These are phyloP conservation scores for Talaromyces verruculosus DNA, from an alignment of 2,329 filamentous ascomycete genomes.

Conservation along the genomic window DNA sequence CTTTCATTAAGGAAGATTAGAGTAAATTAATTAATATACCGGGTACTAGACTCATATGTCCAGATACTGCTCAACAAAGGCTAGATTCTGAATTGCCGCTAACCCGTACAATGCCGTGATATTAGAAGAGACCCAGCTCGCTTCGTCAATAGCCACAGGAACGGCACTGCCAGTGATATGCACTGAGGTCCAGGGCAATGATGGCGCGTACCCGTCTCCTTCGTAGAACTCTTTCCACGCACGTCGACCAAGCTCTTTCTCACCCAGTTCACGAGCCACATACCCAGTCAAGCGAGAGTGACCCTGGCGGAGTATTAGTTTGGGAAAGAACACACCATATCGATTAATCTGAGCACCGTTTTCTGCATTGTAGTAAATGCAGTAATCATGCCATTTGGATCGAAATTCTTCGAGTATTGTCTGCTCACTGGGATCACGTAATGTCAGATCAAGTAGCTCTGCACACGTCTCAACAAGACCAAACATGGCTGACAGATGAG, in stretches of 20 bases:
- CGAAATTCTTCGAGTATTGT: conserved; percentile 49
- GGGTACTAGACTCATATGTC: no score
- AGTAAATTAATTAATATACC: no score
- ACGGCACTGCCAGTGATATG: conserved; percentile 47
- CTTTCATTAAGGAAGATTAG: no score
- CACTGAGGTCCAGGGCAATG: conserved; percentile 30
- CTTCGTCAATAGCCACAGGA: conserved; percentile 55
- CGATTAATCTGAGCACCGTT: conserved; percentile 53
- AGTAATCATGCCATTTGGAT: conserved; percentile 60
- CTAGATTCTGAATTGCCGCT: conserved; percentile 57
- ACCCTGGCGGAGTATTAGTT: conserved; percentile 53
- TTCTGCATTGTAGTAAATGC: conserved; percentile 56
- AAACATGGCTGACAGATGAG: conserved; percentile 60
- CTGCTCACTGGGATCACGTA: conserved; percentile 35
- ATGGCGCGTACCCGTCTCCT: conserved; percentile 24
- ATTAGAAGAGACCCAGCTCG: conserved; percentile 59
- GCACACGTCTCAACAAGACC: conserved; percentile 60
- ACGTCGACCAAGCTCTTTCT: conserved; percentile 50
- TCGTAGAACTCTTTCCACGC: conserved; percentile 57
- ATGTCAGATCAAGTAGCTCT: conserved; percentile 55
- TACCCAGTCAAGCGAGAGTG: conserved; percentile 62
- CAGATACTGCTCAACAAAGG: conserved; percentile 14
- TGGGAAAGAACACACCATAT: conserved; percentile 55
- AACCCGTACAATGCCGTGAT: conserved; percentile 58
- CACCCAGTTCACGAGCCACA: conserved; percentile 46